Conservation (phyloP, 2,329 filamentous ascomycete genomes). For the Phaeosphaeria sp. region DNA sequence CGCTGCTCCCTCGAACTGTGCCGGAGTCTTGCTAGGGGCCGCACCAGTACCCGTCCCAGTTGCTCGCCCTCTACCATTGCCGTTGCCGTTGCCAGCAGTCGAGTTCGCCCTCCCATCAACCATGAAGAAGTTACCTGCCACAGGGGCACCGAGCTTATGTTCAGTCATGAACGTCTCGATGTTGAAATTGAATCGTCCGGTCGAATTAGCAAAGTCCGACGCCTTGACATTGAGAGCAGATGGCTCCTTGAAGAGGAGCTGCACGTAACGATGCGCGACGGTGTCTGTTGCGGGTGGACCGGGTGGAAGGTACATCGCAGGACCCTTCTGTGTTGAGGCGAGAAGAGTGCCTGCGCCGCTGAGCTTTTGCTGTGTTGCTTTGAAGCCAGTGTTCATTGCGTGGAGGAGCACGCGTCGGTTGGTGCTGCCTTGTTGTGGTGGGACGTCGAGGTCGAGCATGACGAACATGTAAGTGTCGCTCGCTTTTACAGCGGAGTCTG, state of each 20-base stretch:
- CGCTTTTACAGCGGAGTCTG: conserved; percentile 17
- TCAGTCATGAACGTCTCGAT: conserved; percentile 34
- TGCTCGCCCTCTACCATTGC: conserved; percentile 3
- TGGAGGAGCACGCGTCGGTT: conserved; percentile 42
- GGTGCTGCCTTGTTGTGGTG: conserved; percentile 27
- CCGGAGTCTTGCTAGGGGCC: conserved; percentile 13
- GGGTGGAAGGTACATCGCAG: conserved; percentile 41
- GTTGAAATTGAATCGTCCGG: conserved; percentile 37
- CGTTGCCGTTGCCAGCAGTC: conserved; percentile 10
- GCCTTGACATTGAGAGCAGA: conserved; percentile 27
- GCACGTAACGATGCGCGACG: conserved; percentile 43
- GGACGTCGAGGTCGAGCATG: conserved; percentile 47
- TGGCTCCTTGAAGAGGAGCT: conserved; percentile 44
- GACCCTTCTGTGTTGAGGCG: conserved; percentile 34
- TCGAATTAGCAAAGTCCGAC: conserved; percentile 26
- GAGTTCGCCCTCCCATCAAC: conserved; percentile 37
- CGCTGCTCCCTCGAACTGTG: conserved; percentile 31
- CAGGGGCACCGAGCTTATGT: conserved; percentile 30
- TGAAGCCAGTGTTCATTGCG: conserved; percentile 43
- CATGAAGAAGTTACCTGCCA: conserved; percentile 45
- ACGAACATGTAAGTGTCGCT: conserved; percentile 42
- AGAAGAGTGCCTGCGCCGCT: conserved; percentile 31
- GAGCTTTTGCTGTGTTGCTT: conserved; percentile 37
- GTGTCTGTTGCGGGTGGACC: conserved; percentile 43
- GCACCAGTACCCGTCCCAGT: conserved; percentile 27